Conservation (phyloP, 2,329 filamentous ascomycete species). For the Dactylellina drechsleri region DNA sequence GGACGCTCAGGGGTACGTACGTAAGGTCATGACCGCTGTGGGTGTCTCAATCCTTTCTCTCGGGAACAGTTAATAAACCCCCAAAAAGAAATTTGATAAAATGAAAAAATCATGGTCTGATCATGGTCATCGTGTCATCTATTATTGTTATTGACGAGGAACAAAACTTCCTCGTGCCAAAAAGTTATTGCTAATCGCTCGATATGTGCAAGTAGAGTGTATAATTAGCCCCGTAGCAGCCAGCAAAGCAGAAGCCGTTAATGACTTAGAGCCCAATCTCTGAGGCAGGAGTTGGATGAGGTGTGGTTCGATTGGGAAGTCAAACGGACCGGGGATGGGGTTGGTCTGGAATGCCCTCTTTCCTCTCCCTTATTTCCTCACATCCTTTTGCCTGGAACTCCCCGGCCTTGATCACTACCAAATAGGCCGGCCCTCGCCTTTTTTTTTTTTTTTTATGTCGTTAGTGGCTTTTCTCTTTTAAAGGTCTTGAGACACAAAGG, state of each 20-base stretch:
- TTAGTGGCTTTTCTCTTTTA: conserved; percentile 23
- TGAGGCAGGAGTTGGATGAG: conserved; percentile 49
- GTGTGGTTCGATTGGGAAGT: conserved; percentile 41
- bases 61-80: conserved; percentile 9
- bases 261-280: conserved; percentile 34
- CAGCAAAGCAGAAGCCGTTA: conserved; percentile 21
- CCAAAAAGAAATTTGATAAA: no score
- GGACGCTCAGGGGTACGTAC: conserved; percentile 23
- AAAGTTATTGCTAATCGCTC: conserved; percentile 33
- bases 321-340: conserved; percentile 45
- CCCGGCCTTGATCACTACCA: conserved; percentile 12
- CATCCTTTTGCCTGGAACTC: conserved; percentile 3
- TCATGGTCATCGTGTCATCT: conserved; percentile 22
- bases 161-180: conserved; percentile 36
- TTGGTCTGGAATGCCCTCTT: conserved; percentile 53
- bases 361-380: conserved; percentile 49
- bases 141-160: conserved; percentile 16
- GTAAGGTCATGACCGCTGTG: not conserved
- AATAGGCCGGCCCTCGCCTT: not conserved
- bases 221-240: conserved; percentile 35
- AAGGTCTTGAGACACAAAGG: conserved; percentile 48
- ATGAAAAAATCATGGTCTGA: conserved; percentile 17
- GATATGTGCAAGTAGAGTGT: conserved; percentile 12
- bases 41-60: not conserved
- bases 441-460: conserved; percentile 2